A percentile compares a stretch with the other conserved stretches of the same genome.
Conservation (phyloP, 257 asterid genomes). For the Capsicum pubescens region DNA sequence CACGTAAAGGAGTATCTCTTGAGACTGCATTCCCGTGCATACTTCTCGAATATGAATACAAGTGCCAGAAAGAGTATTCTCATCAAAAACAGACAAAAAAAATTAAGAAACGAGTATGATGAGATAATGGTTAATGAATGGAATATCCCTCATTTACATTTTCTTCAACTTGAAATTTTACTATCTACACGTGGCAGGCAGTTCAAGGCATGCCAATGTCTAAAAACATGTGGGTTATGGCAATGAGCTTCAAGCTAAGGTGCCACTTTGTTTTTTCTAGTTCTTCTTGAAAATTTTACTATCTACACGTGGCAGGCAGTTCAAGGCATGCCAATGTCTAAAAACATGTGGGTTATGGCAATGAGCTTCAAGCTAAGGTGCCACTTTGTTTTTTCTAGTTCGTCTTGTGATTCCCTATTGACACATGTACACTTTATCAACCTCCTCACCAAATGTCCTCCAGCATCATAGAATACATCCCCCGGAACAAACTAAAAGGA, state of each 20-base stretch:
- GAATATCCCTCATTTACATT: neutral
- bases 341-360: neutral
- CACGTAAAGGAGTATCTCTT: neutral
- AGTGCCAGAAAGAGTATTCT: neutral
- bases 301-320: neutral
- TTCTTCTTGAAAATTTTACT: neutral
- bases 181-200: neutral
- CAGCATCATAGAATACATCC: neutral
- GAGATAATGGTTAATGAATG: neutral
- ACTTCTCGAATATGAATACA: neutral
- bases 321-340: neutral
- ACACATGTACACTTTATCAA: neutral
- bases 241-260: neutral
- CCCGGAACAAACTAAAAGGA: neutral
- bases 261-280: neutral
- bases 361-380: neutral
- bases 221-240: neutral
- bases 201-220: conserved; percentile 3
- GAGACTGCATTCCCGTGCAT: neutral
- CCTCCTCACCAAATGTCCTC: neutral
- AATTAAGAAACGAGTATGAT: neutral
- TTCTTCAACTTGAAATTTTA: conserved; percentile 8
- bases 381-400: neutral
- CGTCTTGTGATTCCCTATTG: neutral
- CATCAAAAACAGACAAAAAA: neutral